Evolutionary conservation across 2,329 filamentous ascomycete species (phyloP), one percentile per base, ranked within the genome.

Genomic region (Diaporthe ilicicola): DNA sequence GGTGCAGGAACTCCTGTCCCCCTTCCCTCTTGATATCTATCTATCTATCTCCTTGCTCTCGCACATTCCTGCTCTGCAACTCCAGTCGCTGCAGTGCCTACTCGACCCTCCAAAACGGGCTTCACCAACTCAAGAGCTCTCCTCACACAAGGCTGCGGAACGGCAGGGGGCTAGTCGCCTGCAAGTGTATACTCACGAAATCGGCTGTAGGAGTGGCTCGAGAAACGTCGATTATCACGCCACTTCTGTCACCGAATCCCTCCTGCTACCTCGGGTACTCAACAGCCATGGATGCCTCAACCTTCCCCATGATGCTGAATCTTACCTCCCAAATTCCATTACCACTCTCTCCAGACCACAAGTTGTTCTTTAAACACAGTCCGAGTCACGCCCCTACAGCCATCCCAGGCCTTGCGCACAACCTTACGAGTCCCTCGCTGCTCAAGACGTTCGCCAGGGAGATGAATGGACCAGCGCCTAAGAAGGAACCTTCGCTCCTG

Each of bases 341-440:
- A 55, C 82, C 82, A 8, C 82, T 81, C 62, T 81, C 82, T 8
- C 81, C 81, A 42, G 82, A 83, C 44, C 78, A 81, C 67, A 78
- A 78, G 46, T 75, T 77, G 5, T 82, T 84, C 70, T 72, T 76
- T 74, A 65, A 74, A 73, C 50, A 68, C 39, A 7, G 50, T 13
- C 44, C 69, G 64, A 73, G 48, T 22, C 71, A 71, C 50, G 42
- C 24, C 64, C 56, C 64, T 37, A 50, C 55, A 34, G 55, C 50
- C 7, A 39, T 68, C 29, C 39, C 65, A 50, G 65, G 65, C 27
- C 53, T 68, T 29, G 53, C 42, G 1, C 42, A 68, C 53, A 59
- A 66, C 59, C 61, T 74, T 22, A 32, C 71, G 17, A 71, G 66
- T 48, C 69, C 71, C 24, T 54, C 70, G 24, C 73, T 74, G 10